Evolutionary conservation across 306 rosid species (phyloP).

Genomic region (Cucumis cinereus): DNA sequence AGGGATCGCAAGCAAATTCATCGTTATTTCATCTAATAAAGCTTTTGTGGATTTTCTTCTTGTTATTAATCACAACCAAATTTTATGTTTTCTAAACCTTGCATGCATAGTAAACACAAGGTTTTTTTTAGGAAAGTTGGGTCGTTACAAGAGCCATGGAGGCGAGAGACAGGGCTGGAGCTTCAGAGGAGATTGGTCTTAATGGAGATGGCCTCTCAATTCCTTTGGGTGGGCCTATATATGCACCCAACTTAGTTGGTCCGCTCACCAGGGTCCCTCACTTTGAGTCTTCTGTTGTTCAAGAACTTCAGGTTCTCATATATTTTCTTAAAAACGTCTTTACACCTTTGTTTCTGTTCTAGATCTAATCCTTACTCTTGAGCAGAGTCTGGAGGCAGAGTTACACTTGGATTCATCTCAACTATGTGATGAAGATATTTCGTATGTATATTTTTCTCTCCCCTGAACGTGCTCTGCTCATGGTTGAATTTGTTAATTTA

Average conservation of each 20-base stretch:
- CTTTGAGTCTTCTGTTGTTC: slow-evolving; percentile 36
- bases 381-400: slow-evolving; percentile 46
- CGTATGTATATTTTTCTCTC: slow-evolving; percentile 21
- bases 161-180: background rate
- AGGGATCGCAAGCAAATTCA: too few relatives aligned
- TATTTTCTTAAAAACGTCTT: background rate
- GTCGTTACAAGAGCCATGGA: background rate
- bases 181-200: background rate
- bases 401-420: slow-evolving; percentile 25
- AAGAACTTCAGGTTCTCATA: slow-evolving; percentile 42
- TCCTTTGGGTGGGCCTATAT: slow-evolving; percentile 83
- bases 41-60: too few relatives aligned
- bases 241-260: slow-evolving; percentile 39
- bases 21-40: too few relatives aligned
- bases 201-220: slow-evolving; percentile 15
- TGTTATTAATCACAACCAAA: too few relatives aligned
- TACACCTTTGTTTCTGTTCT: background rate
- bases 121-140: too few relatives aligned
- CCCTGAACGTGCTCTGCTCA: background rate
- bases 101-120: too few relatives aligned
- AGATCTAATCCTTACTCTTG: background rate
- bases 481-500: background rate
- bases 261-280: slow-evolving; percentile 36
- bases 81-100: too few relatives aligned
- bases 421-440: slow-evolving; percentile 32